A percentile compares a stretch with the other conserved stretches of the same genome.
Conservation (phyloP, 139 green algal species). For the Asterochloris erici region DNA sequence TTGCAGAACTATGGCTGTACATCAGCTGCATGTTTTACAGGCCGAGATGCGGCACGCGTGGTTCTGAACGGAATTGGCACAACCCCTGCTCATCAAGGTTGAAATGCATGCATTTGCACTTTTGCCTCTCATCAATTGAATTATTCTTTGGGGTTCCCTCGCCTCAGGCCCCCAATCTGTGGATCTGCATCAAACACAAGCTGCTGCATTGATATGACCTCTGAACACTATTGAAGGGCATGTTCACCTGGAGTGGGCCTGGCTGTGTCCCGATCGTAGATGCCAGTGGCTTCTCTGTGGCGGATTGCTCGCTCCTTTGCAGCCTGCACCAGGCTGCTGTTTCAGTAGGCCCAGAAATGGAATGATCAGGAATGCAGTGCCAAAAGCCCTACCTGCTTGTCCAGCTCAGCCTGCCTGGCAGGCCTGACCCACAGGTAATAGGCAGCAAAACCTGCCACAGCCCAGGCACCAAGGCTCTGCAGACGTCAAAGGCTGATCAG, state of each 20-base stretch:
- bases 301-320: not conserved
- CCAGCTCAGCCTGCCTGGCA: not conserved
- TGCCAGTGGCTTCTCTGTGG: not conserved
- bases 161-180: not conserved
- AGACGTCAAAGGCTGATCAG: not conserved
- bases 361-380: not conserved
- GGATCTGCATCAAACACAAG: not conserved
- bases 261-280: not conserved
- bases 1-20: constrained; percentile 12
- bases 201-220: not conserved
- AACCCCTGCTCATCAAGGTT: not conserved
- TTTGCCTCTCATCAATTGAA: not conserved
- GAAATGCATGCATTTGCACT: not conserved
- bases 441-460: constrained; percentile 19
- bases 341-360: not conserved
- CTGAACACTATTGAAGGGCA: not conserved
- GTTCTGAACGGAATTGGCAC: not conserved
- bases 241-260: not conserved
- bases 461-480: constrained; percentile 33
- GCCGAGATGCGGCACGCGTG: not conserved
- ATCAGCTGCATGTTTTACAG: constrained; percentile 19
- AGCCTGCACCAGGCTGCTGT: not conserved
- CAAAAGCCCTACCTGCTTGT: constrained; percentile 1
- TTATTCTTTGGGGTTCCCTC: not conserved
- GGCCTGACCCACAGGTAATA: constrained; percentile 32